Base-by-base conservation (phyloP, 257 asterid genomes). In the Voacanga thouarsii region DNA sequence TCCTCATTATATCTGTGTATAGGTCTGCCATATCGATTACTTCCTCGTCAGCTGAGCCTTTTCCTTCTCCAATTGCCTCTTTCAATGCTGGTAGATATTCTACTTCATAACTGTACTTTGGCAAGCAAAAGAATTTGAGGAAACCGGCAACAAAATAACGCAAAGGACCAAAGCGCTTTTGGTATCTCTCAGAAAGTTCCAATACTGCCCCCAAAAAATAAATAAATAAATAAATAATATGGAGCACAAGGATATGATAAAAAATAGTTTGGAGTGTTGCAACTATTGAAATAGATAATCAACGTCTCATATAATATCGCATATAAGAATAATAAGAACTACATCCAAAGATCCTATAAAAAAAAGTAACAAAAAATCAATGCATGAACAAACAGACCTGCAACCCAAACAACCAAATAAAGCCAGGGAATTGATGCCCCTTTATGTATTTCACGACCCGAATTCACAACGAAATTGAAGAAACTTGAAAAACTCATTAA, bases 121-220 rank as follows among this genome's bases (percentile, higher is more conserved):
- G 99, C 85, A 95, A 85, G 91, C 99, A 95, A 79, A 93, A 76
- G 82, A 93, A 91, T 83, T 93, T 95, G 84, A 95, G 96, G 80
- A 95, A 85, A 53, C 99, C 99, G 57, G 99, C 99, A 74, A 95
- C 98, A 53, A 95, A 91, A 83, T 95, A 95, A 30, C 99, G 96
- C 50, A 95, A 76, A 43, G 99, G 99, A 83, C 99, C 99, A 75
- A 93, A 95, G 37, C 96, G 89, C 83, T 93, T 93, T 82, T 95
- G 99, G 82, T 90, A 89, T 83, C 86, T 95, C 88, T 93, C 99
- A 23, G 98, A 95, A 56, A 93, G 97, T 88, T 93, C 98, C 90
- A 95, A 76, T 64, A 95, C 99, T 93, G 92, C 85, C 85, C 67
- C 37, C 1, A 33, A 33, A 33, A 33, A 33, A 33, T n/a, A n/a